Base-by-base conservation (phyloP, 202 grass and related monocot species). In the Cymbopogon flexuosus region DNA sequence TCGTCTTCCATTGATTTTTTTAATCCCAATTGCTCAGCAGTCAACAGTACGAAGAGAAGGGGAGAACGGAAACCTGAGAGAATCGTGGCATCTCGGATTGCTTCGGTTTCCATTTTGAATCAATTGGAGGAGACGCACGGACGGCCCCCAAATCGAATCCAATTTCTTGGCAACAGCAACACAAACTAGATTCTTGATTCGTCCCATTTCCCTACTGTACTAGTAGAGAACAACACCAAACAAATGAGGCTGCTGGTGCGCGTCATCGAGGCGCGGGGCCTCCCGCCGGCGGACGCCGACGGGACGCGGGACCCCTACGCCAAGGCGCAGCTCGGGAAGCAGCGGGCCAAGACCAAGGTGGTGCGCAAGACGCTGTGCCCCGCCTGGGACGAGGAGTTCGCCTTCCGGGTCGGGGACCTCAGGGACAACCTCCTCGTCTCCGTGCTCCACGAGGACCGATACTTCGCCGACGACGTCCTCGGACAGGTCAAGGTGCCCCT, bases 381-480 rank as follows among this genome's bases (percentile, higher is more conserved):
- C 9, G 6, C 65, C 42, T 99, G 96, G 96, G 90, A 95, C 73
- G 92, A 99, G 57, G 92, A 95, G 86, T 95, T 95, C 46, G 87
- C 83, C 51, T 93, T 99, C 82, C 88, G 85, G 2, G 92, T 99
- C 11, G 92, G 88, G 6, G 88, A 95, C 75, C 91, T 99, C 76
- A 78, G 75, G 59, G 87, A 95, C 13, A 87, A 95, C 77, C 92
- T 99, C 73, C 63, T 30, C 49, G 37, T 99, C 29, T 62, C 34
- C 78, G 80, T 99, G 29, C 78, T 95, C 43, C 86, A 95, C 71
- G 92, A 99, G 84, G 96, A 99, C 79, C 86, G 82, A 39, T 94
- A 93, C 79, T 99, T 99, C 68, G 27, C 88, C 23, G 96, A 95
- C 82, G 96, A 99, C 87, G 84, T 93, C 73, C 63, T 99, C n/a